These are phyloP conservation scores for Phoma sp. DNA, from an alignment of 2,329 filamentous ascomycete species.

Conservation along the genomic window DNA sequence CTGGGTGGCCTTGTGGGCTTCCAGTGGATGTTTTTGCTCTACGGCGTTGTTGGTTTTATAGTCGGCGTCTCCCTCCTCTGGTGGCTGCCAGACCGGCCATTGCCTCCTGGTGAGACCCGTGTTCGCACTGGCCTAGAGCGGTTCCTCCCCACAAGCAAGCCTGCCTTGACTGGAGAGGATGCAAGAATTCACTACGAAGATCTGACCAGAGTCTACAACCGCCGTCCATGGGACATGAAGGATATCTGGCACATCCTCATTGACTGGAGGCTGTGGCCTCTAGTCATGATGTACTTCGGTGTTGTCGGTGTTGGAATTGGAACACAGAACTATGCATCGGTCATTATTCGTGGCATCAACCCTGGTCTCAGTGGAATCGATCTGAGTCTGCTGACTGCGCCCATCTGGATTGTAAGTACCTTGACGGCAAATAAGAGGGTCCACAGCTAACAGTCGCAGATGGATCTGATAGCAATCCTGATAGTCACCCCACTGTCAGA, in stretches of 20 bases:
- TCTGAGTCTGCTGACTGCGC: constrained; percentile 82
- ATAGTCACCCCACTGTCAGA: constrained; percentile 85
- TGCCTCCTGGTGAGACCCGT: constrained; percentile 70
- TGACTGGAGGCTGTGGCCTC: constrained; percentile 88
- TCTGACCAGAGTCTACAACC: constrained; percentile 78
- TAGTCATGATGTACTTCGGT: constrained; percentile 91
- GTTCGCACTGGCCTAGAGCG: constrained; percentile 60
- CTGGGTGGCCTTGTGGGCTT: constrained; percentile 77
- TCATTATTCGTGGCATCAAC: constrained; percentile 83
- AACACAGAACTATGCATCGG: constrained; percentile 83
- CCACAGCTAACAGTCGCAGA: constrained; percentile 54
- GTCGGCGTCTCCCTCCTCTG: constrained; percentile 78
- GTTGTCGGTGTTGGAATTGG: constrained; percentile 92
- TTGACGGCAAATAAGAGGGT: neutral
- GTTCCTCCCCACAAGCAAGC: constrained; percentile 71
- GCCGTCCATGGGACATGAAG: constrained; percentile 71
- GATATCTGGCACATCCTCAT: constrained; percentile 74
- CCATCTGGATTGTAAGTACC: constrained; percentile 82
- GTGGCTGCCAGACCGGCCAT: constrained; percentile 88
- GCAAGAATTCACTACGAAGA: constrained; percentile 83
- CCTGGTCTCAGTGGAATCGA: constrained; percentile 73
- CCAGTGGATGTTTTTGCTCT: constrained; percentile 92
- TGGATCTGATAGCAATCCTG: constrained; percentile 87
- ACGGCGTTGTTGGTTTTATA: constrained; percentile 75
- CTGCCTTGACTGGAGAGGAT: constrained; percentile 77